Evolutionary conservation across 768 basidiomycete species (phyloP).

Genomic region (Lactarius pseudohatsudake): DNA sequence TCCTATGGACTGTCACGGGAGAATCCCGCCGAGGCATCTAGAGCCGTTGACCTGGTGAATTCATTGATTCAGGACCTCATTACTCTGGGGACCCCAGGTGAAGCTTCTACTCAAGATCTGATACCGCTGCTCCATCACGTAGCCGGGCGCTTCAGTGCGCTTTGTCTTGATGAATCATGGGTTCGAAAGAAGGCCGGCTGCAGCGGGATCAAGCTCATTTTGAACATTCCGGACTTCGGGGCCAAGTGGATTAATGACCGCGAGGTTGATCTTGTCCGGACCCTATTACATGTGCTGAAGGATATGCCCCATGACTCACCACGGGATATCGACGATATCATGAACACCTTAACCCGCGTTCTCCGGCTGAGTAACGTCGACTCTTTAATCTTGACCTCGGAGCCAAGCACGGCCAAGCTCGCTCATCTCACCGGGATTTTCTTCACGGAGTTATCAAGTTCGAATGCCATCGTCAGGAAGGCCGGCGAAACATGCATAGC

Average conservation of each 20-base stretch:
- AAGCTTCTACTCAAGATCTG: slow-evolving; percentile 54
- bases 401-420: slow-evolving; percentile 45
- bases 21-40: slow-evolving; percentile 56
- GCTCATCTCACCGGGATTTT: slow-evolving; percentile 77
- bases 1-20: slow-evolving; percentile 74
- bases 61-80: slow-evolving; percentile 68
- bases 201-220: slow-evolving; percentile 79
- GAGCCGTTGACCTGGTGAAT: slow-evolving; percentile 59
- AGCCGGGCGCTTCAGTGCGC: slow-evolving; percentile 74
- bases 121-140: slow-evolving; percentile 76
- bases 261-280: slow-evolving; percentile 87
- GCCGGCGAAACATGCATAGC: slow-evolving; percentile 81
- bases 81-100: slow-evolving; percentile 47
- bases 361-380: slow-evolving; percentile 59
- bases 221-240: slow-evolving; percentile 66
- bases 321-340: slow-evolving; percentile 73
- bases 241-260: slow-evolving; percentile 80
- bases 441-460: slow-evolving; percentile 84
- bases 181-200: slow-evolving; percentile 87
- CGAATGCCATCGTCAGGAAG: slow-evolving; percentile 81
- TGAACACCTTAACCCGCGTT: slow-evolving; percentile 70
- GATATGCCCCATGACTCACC: slow-evolving; percentile 92
- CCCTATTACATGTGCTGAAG: slow-evolving; percentile 87
- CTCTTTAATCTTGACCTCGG: slow-evolving; percentile 46
- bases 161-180: slow-evolving; percentile 94